Conservation (phyloP, 352 stramenopile genomes). For the Phytopythium delawarense region DNA sequence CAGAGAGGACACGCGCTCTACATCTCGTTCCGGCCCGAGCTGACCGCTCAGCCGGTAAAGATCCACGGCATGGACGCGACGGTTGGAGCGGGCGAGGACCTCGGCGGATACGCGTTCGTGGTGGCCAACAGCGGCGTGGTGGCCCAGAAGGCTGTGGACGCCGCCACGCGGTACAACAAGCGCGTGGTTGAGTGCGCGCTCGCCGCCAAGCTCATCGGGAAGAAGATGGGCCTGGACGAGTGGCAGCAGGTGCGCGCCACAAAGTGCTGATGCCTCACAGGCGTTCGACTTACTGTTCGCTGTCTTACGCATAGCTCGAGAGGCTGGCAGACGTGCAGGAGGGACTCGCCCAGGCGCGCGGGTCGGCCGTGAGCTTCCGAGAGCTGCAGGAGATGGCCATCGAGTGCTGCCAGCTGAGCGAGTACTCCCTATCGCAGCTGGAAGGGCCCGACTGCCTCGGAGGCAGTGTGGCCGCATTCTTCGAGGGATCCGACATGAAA, state of each 20-base stretch:
- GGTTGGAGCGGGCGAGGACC: neutral
- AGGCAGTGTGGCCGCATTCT: constrained; percentile 18
- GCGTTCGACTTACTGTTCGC: neutral
- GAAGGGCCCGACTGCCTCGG: constrained; percentile 16
- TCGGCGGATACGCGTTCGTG: constrained; percentile 45
- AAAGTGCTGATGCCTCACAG: neutral
- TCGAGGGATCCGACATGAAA: constrained; percentile 28
- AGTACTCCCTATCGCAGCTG: constrained; percentile 28
- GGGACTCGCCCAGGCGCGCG: constrained; percentile 10
- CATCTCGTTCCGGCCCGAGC: constrained; percentile 51
- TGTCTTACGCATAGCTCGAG: constrained; percentile 23
- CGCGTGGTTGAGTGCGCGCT: constrained; percentile 76
- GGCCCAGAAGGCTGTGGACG: constrained; percentile 73
- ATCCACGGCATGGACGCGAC: constrained; percentile 13
- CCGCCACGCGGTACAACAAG: constrained; percentile 65
- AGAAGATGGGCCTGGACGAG: constrained; percentile 20
- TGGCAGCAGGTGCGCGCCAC: constrained; percentile 34
- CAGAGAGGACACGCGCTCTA: constrained; percentile 40
- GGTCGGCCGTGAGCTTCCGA: constrained; percentile 7
- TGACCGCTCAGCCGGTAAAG: constrained; percentile 20
- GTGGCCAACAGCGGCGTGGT: constrained; percentile 70
- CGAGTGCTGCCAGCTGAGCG: constrained; percentile 14
- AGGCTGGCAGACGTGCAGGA: constrained; percentile 39
- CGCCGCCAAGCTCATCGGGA: constrained; percentile 65
- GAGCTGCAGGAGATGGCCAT: constrained; percentile 26